Conservation (phyloP, 768 basidiomycete genomes). For the Hydnomerulius pinastri region DNA sequence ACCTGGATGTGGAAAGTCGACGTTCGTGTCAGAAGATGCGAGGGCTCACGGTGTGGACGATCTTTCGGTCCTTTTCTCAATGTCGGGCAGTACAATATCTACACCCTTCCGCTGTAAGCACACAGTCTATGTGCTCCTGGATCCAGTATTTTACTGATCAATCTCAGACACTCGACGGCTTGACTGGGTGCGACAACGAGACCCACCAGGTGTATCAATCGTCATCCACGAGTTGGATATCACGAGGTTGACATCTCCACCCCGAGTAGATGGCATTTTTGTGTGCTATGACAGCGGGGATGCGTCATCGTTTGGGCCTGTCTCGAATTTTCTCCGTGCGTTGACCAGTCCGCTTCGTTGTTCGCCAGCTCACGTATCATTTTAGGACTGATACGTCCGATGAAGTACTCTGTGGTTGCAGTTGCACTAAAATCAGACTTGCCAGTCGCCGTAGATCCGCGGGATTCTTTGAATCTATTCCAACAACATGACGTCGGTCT, state of each 20-base stretch:
- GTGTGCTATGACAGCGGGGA: conserved; percentile 83
- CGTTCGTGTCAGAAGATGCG: conserved; percentile 76
- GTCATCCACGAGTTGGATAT: conserved; percentile 60
- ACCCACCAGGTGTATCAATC: conserved; percentile 45
- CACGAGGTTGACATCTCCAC: conserved; percentile 54
- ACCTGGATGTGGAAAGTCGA: conserved; percentile 81
- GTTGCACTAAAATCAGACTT: conserved; percentile 89
- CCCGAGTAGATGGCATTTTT: conserved; percentile 73
- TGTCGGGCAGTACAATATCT: conserved; percentile 34
- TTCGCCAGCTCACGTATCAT: conserved; percentile 12
- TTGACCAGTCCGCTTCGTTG: conserved; percentile 15
- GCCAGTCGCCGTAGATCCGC: conserved; percentile 56
- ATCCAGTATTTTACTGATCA: conserved; percentile 25
- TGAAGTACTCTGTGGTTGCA: conserved; percentile 67
- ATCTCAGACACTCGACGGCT: conserved; percentile 34
- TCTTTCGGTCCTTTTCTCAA: conserved; percentile 33
- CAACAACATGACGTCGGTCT: conserved; percentile 72
- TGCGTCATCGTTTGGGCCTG: conserved; percentile 59
- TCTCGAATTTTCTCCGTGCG: conserved; percentile 74
- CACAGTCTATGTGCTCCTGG: background rate
- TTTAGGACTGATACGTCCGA: conserved; percentile 57
- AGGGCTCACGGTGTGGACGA: conserved; percentile 58
- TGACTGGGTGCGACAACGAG: conserved; percentile 38
- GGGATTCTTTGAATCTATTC: conserved; percentile 50
- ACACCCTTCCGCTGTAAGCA: conserved; percentile 44